These are phyloP conservation scores for Gracilariopsis chorda DNA, from an alignment of 23 red algal genomes.

Conservation along the genomic window DNA sequence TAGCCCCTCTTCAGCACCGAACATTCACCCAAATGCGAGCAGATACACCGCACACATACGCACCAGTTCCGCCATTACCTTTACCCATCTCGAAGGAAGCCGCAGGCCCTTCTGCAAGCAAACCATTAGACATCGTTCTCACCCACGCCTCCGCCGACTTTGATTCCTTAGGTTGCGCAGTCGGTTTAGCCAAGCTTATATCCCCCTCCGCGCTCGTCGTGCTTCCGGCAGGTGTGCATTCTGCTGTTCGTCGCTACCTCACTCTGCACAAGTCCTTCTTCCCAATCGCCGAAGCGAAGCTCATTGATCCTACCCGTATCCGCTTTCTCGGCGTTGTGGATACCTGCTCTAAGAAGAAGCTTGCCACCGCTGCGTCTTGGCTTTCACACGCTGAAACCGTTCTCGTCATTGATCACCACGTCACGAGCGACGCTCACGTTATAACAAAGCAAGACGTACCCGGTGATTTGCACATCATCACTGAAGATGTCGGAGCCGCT, in stretches of 20 bases:
- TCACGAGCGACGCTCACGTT: not conserved
- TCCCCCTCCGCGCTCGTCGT: not conserved
- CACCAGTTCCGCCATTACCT: not conserved
- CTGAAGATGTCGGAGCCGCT: conserved; percentile 38
- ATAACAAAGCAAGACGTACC: conserved; percentile 18
- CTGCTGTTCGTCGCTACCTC: conserved; percentile 31
- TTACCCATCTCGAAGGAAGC: not conserved
- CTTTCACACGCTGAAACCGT: conserved; percentile 5
- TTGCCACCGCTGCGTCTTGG: conserved; percentile 21
- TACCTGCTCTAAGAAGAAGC: conserved; percentile 14
- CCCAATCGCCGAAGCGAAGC: conserved; percentile 38
- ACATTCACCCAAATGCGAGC: conserved; percentile 4
- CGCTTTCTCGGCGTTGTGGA: conserved; percentile 59
- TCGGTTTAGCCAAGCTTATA: conserved; percentile 44
- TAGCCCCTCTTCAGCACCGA: not conserved
- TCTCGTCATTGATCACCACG: conserved; percentile 55
- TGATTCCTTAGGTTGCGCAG: conserved; percentile 58
- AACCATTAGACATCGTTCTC: conserved; percentile 38
- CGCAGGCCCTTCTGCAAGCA: not conserved
- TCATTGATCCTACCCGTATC: conserved; percentile 44
- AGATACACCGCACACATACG: not conserved
- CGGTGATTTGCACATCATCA: conserved; percentile 6
- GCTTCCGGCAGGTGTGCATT: conserved; percentile 32
- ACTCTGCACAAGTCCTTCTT: conserved; percentile 45
- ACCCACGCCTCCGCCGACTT: conserved; percentile 56